Percentiles rank a stretch among this genome's conserved stretches.
Evolutionary conservation across 2,329 filamentous ascomycete species (phyloP).

Genomic region (Fusarium hainanense): DNA sequence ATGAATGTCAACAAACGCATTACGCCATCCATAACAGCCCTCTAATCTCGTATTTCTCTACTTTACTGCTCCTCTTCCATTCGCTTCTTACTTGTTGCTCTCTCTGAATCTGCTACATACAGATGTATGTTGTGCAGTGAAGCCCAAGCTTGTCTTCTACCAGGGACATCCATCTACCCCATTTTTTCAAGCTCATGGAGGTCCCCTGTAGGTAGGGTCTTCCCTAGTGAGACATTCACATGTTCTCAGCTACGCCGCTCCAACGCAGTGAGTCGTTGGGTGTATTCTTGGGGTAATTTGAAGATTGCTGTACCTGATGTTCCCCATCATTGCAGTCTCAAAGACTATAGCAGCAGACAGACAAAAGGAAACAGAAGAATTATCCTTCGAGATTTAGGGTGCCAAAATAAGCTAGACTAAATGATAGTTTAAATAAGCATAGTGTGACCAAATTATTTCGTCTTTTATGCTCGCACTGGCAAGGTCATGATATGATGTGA

Average conservation of each 20-base stretch:
- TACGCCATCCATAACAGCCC: conserved; percentile 6
- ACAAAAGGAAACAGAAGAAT: background rate
- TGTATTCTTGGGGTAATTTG: background rate
- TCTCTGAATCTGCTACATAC: background rate
- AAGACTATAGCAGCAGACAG: background rate
- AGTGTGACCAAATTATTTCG: background rate
- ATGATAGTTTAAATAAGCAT: background rate
- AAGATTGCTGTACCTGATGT: background rate
- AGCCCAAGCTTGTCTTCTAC: background rate
- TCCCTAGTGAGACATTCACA: conserved; percentile 11
- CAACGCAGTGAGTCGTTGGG: background rate
- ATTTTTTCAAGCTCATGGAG: background rate
- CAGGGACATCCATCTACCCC: background rate
- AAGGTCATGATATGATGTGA: background rate
- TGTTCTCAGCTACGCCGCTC: conserved; percentile 8
- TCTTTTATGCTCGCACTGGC: background rate
- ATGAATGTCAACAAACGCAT: conserved; percentile 31
- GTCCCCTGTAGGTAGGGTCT: conserved; percentile 1
- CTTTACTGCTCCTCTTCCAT: background rate
- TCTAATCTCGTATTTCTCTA: background rate
- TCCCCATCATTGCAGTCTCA: background rate
- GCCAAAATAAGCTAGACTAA: background rate
- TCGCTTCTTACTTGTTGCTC: background rate
- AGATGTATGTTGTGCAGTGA: background rate
- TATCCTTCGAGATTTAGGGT: background rate